Evolutionary conservation across 441 rosid species (phyloP), one percentile per base, ranked within the genome.

Genomic region (Adansonia rubrostipa): DNA sequence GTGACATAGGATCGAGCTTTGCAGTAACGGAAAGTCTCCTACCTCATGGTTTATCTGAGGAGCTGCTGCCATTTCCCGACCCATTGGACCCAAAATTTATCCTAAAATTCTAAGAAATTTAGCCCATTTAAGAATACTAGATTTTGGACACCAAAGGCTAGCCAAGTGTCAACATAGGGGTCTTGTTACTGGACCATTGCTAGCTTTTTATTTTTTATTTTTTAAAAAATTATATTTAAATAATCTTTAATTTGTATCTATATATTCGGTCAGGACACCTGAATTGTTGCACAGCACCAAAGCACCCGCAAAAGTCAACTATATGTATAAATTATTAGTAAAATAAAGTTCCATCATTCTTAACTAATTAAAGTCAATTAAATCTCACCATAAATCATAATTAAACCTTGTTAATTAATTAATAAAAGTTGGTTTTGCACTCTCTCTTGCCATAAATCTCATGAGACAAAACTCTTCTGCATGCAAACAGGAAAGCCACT

Each of bases 301-400:
- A 77, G 79, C 88, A 83, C 14, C 24, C 69, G 2, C 36, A 82
- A 84, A 77, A 76, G 79, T 45, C 61, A 51, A 45, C 88, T 84
- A 78, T 86, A 76, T 19, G 2, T 17, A 40, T 40, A 40, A 40
- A 40, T 19, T 24, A 19, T 57, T 57, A 2, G 3, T 60, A 60
- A 19, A 7, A 19, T 2, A 20, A 19, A 57, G 9, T 15, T 7
- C 20, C 65, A 42, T 62, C 15, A 20, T 36, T 4, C 58, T 71
- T 45, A 45, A 1, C 9, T 22, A 63, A 40, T 9, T 24, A 60
- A 58, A 20, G 51, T 7, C 13, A 58, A 2, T 36, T 20, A 68
- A 74, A 45, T 48, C 6, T 40, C 54, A 57, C 6, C 14, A 9
- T 48, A 64, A 14, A 70, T 64, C 10, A 57, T 9, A 75, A 47